Base-by-base conservation (phyloP, 305 asterid species). In the Rubia peregrina region DNA sequence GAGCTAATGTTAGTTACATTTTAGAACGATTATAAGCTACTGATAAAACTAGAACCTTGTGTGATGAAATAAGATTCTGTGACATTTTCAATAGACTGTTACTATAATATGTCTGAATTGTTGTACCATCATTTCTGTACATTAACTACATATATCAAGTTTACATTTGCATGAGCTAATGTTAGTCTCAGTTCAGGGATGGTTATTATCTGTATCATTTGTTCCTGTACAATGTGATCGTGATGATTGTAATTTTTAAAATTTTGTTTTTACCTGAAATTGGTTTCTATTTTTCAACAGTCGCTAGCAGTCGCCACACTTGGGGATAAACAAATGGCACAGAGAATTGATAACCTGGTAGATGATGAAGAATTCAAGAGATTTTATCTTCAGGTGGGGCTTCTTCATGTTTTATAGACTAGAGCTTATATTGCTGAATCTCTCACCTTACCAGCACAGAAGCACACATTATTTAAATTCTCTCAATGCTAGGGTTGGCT, bases 321-420 rank as follows among this genome's bases (percentile, higher is more conserved):
- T 70, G 99, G 99, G 75, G 99, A 94, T 80, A 87, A 84, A 79
- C 84, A 91, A 68, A 94, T 94, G 99, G 98, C 99, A 38, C 99
- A 91, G 76, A 87, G 87, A 80, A 74, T 94, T 74, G 99, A 94
- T 86, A 91, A 88, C 84, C 95, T 94, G 71, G 87, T 91, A 57
- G 98, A 91, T 81, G 97, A 89, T 21, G 99, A 91, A 68, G 99
- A 94, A 72, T 88, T 82, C 87, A 94, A 94, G 88, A 89, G 96
- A 80, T 94, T 94, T 87, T 94, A 94, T 86, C 95, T 93, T 76
- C 98, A 92, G 98, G 98, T 92, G 81, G 75, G 74, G 40, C 60
- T 79, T 73, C 12, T 61, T 40, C 62, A 61, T 73, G 64, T 38
- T 68, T 30, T 64, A 61, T 21, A n/a, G 33, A 8, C 38, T 16